Base-by-base conservation (phyloP, 2,329 filamentous ascomycete genomes). In the Cyphellophora europaea region DNA sequence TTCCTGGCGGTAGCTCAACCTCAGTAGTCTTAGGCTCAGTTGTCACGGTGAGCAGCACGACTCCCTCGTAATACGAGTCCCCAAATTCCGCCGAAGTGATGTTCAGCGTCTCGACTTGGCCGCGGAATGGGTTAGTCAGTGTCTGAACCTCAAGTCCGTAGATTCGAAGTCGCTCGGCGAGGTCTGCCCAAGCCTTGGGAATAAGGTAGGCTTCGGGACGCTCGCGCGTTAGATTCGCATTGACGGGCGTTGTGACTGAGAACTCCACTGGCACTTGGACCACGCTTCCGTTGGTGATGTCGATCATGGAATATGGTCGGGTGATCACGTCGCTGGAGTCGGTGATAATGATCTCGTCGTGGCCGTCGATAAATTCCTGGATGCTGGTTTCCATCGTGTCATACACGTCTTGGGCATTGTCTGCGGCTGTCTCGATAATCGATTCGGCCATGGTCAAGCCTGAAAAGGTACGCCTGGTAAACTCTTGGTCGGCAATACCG, bases 151-250 rank as follows among this genome's bases (percentile, higher is more conserved):
- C 33, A 5, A 40, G 19, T 5, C 32, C 37, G 13, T 19, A 23
- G 4, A 29, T 19, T 33, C 17, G 6, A 14, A 40, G 33, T 14
- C 28, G 32, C 11, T 12, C 13, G 11, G 28, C 33, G 4, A 40
- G 18, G 27, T 40, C 28, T 28, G 37, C 12, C 28, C 27, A 40
- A 10, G 16, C 27, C 13, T 18, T 17, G 28, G 38, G 38, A 10
- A 41, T 37, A n/a, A 37, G 17, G 30, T 41, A 41, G 5, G 38
- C 38, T 19, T 33, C 19, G 4, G 35, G 38, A 27, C 35, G 30
- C 11, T 15, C 10, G 13, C 38, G 6, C 11, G 30, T 41, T 6
- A 41, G 19, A 12, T 37, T 31, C 17, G 38, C 29, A 3, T 14
- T 27, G 11, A 28, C 17, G n/a, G 35, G 30, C 10, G 25, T 37